These are phyloP conservation scores for Xylariaceae sp. DNA, from an alignment of 2,329 filamentous ascomycete species.

Conservation along the genomic window DNA sequence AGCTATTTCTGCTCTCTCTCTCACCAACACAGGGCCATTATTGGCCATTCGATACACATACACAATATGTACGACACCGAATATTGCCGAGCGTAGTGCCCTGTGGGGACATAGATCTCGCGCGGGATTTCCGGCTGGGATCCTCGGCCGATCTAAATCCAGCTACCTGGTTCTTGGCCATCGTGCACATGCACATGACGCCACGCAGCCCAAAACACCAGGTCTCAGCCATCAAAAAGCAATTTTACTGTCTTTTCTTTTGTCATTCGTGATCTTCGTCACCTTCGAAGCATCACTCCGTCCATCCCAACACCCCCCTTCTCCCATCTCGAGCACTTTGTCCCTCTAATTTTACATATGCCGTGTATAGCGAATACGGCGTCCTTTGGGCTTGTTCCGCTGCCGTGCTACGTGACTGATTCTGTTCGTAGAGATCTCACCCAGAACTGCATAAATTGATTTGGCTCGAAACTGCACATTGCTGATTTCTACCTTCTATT, in stretches of 20 bases:
- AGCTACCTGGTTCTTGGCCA: conserved; percentile 18
- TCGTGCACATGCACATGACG: not conserved
- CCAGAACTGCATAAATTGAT: not conserved
- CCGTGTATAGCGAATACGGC: not conserved
- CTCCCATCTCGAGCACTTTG: not conserved
- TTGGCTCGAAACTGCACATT: not conserved
- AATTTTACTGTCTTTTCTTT: not conserved
- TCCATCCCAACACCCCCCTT: not conserved
- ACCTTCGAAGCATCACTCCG: not conserved
- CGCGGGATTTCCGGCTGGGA: conserved; percentile 5
- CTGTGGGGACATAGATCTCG: conserved; percentile 14
- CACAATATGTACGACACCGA: conserved; percentile 26
- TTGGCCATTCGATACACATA: conserved; percentile 21
- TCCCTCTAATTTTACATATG: not conserved
- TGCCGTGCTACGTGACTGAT: not conserved
- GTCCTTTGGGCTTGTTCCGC: not conserved
- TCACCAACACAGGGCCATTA: conserved; percentile 16
- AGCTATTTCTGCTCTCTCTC: conserved; percentile 25
- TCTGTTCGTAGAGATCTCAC: not conserved
- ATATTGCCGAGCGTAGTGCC: conserved; percentile 20
- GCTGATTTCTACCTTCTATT: not conserved
- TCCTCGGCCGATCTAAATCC: conserved; percentile 22
- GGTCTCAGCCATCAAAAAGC: not conserved
- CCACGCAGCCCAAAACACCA: not conserved
- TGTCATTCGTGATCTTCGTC: not conserved